Base-by-base conservation (phyloP, 1,284 basidiomycete species). In the Sutorius eximius region DNA sequence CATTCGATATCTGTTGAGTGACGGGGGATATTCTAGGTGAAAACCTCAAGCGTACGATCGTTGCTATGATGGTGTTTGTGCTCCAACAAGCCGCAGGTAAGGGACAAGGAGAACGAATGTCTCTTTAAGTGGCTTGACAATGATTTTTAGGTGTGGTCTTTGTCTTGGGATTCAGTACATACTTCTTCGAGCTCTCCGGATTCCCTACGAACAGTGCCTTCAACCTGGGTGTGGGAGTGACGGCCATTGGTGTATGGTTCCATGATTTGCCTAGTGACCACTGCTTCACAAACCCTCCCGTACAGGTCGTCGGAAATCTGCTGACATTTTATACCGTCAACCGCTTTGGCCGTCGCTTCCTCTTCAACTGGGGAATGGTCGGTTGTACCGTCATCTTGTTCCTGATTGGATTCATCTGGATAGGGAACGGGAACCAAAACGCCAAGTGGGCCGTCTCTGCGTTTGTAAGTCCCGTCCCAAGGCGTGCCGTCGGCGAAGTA, bases 21-120 rank as follows among this genome's bases (percentile, higher is more conserved):
- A 27, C 5, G 22, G 24, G 4, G 24, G 24, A 48, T 13, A 12
- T 27, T 16, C 1, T 16, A 71, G 67, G 67, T 18, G 56, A 56
- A 45, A 69, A 68, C 30, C 15, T 65, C 8, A 67, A 50, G 33
- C 66, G 68, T 6, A 71, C 67, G 5, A 1, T 63, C 0, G 52
- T 71, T 16, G 68, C 66, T 3, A 71, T 65, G 66, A 70, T 70
- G 66, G 66, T 70, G 1, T 71, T 68, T 22, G 64, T 65, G n/a
- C 62, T 70, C 12, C 66, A 71, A 47, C 67, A 71, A 44, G 44
- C 43, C 4, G 51, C 66, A 48, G 69, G 68, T 67, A 20, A 48
- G 52, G 8, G 8, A 40, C n/a, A 22, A 0, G 10, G 11, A n/a
- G 0, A 4, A 5, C 6, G 2, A 12, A 13, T 27, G 24, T 33